Evolutionary conservation across 2,329 filamentous ascomycete genomes (phyloP), one percentile per base, ranked within the genome.

Genomic region (Xylaria sp.): DNA sequence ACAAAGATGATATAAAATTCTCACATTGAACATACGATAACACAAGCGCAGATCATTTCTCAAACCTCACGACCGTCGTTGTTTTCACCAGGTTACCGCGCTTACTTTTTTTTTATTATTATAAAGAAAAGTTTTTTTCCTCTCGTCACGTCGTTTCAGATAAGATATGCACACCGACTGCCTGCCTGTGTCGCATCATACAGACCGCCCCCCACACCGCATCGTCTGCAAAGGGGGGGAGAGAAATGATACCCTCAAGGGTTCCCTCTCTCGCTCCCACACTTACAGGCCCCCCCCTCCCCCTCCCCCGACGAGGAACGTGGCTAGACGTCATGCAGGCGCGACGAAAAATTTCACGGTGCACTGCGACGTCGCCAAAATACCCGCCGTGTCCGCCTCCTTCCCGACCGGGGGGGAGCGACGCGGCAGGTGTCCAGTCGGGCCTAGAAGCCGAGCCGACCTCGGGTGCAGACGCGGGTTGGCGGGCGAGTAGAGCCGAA

Each of bases 311-410:
- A 29, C 21, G 35, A 43, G 46, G 55, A 62, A 62, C 60, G 60
- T 62, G 60, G 60, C 54, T 54, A 43, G 60, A 54, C 55, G 60
- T 55, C 60, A 62, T 62, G 60, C 54, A 59, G 48, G n/a, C n/a
- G n/a, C n/a, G 53, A 41, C 13, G 13, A 25, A 17, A 29, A 23
- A 33, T 19, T 21, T 51, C 44, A 21, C 54, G 54, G 47, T 23
- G 49, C 40, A 38, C 49, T 59, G 37, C 49, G 55, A 62, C 49
- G 55, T 62, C 48, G 54, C 48, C 23, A 54, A 33, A 46, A 47
- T 41, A 38, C 44, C 48, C 44, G 55, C 55, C 55, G 60, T 53
- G 47, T 41, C 37, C 44, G 48, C 47, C 48, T 10, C 29, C 29
- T 35, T 8, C n/a, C 47, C 47, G 29, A 35, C 40, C 47, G 15